These are phyloP conservation scores for Brasenia schreberi DNA, from an alignment of 164 flowering plant genomes.

Conservation along the genomic window DNA sequence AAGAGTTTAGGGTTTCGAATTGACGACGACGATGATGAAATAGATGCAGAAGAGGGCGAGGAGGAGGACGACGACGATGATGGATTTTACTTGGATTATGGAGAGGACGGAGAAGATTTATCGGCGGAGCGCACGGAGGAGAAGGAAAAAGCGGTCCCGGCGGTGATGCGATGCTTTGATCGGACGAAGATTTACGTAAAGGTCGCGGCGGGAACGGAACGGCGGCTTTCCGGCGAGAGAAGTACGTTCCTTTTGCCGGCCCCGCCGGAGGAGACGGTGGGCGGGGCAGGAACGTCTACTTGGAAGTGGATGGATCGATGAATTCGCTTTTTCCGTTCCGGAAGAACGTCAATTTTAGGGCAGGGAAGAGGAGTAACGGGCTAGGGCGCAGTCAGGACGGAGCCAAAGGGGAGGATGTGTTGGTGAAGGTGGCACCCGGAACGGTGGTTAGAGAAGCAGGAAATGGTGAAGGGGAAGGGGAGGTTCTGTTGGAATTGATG, in stretches of 20 bases:
- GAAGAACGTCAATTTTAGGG: slow-evolving; percentile 71
- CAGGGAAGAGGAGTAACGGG: slow-evolving; percentile 83
- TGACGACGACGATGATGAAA: slow-evolving; percentile 7
- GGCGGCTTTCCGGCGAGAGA: slow-evolving; percentile 90
- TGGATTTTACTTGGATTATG: neutral
- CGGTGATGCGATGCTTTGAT: slow-evolving; percentile 96
- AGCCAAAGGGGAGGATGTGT: slow-evolving; percentile 82
- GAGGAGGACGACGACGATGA: neutral
- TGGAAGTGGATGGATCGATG: slow-evolving; percentile 83
- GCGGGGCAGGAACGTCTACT: slow-evolving; percentile 79
- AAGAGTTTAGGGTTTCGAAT: slow-evolving; percentile 7
- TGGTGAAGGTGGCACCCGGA: slow-evolving; percentile 91
- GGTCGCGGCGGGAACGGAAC: slow-evolving; percentile 95
- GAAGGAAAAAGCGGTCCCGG: slow-evolving; percentile 94
- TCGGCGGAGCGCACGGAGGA: slow-evolving; percentile 12
- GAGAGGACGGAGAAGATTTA: slow-evolving; percentile 4
- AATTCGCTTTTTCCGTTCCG: slow-evolving; percentile 84
- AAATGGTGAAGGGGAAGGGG: slow-evolving; percentile 24
- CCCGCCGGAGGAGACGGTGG: slow-evolving; percentile 99
- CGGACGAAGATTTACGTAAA: slow-evolving; percentile 70
- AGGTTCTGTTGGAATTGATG: slow-evolving; percentile 66
- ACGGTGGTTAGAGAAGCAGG: slow-evolving; percentile 67
- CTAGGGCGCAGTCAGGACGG: slow-evolving; percentile 65
- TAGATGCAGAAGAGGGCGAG: neutral
- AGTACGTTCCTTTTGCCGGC: slow-evolving; percentile 84